Conservation (phyloP, 23 red algal species). For the Gracilariopsis chorda region DNA sequence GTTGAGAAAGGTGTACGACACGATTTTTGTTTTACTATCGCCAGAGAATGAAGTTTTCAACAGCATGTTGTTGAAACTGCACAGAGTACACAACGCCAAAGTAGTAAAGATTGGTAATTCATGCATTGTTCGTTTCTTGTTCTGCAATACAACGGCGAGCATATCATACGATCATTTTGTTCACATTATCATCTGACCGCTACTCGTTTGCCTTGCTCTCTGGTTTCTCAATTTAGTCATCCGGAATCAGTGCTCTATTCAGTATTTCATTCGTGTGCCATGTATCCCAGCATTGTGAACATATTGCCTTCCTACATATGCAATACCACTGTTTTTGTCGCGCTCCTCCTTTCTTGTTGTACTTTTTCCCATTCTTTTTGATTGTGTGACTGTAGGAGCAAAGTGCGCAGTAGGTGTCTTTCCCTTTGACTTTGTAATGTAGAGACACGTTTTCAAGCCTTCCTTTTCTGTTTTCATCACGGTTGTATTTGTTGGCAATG, state of each 20-base stretch:
- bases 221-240: background rate
- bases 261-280: background rate
- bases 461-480: background rate
- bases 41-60: too few relatives aligned
- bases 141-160: too few relatives aligned
- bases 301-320: constrained; percentile 9
- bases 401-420: background rate
- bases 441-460: background rate
- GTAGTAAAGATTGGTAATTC: too few relatives aligned
- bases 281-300: background rate
- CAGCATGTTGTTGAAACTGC: too few relatives aligned
- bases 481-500: background rate
- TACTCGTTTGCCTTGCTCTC: too few relatives aligned
- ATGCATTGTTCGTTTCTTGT: too few relatives aligned
- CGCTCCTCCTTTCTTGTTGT: constrained; percentile 18
- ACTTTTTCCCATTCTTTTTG: constrained; percentile 9
- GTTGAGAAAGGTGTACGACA: too few relatives aligned
- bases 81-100: too few relatives aligned
- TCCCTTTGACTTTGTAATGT: constrained; percentile 13
- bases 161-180: too few relatives aligned
- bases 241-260: background rate
- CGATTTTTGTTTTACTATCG: too few relatives aligned
- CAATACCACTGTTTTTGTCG: constrained; percentile 2
- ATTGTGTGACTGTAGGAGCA: constrained; percentile 18
- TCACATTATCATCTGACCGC: too few relatives aligned